phyloP scores from a whole-genome alignment of 345 rosid species.

The Gynandropsis gynandra region DNA sequence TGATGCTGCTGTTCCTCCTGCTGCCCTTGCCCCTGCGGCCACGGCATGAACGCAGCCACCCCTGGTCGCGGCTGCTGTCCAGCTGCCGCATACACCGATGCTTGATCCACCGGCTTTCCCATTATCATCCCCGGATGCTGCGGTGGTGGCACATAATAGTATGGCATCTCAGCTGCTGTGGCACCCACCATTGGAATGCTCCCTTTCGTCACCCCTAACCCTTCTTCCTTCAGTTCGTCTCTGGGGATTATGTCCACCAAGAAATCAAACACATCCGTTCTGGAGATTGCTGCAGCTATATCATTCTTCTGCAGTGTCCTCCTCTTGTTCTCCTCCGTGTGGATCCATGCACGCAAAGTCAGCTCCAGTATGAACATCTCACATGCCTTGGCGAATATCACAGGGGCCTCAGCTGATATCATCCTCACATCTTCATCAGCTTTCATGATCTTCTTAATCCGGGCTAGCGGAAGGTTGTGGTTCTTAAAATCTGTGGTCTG shows the following conservation, averaged over 20 bases:
- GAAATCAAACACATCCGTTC: constrained; percentile 54
- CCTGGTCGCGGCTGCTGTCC: constrained; percentile 32
- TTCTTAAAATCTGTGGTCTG: constrained; percentile 47
- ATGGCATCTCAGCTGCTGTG: constrained; percentile 37
- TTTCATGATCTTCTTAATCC: constrained; percentile 61
- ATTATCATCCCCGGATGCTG: constrained; percentile 39
- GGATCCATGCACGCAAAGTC: constrained; percentile 52
- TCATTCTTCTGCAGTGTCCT: constrained; percentile 56
- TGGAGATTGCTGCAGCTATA: constrained; percentile 48
- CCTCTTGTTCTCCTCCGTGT: constrained; percentile 56
- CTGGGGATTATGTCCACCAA: constrained; percentile 47
- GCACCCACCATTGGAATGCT: constrained; percentile 33
- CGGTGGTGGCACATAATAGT: constrained; percentile 32
- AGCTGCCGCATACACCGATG: constrained; percentile 14
- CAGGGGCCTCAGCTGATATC: constrained; percentile 57
- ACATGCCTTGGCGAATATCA: constrained; percentile 55
- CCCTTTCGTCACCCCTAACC: constrained; percentile 39
- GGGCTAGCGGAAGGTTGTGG: constrained; percentile 49
- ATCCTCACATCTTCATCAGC: constrained; percentile 55
- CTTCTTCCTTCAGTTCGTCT: constrained; percentile 52
- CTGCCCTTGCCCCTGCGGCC: constrained; percentile 29
- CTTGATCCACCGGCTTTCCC: constrained; percentile 37
- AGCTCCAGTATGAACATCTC: constrained; percentile 52
- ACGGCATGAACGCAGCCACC: constrained; percentile 30
- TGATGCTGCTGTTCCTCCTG: constrained; percentile 23